Conservation (phyloP, 164 flowering plant genomes). For the Warburgia ugandensis region DNA sequence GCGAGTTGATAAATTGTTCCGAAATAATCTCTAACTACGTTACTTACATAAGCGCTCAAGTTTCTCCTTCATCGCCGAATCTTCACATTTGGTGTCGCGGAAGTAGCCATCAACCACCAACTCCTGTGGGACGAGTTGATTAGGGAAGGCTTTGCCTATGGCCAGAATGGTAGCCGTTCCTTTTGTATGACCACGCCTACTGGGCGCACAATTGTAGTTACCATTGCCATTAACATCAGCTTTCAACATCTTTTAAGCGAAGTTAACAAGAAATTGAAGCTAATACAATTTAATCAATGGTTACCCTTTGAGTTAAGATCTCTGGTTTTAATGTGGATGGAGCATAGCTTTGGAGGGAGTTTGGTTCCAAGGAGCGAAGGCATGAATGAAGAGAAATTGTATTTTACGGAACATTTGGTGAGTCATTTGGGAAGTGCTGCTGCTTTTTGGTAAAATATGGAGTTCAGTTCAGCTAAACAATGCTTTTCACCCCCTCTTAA, state of each 20-base stretch:
- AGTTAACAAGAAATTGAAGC: background rate
- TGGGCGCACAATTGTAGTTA: background rate
- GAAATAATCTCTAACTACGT: background rate
- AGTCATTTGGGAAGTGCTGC: no score
- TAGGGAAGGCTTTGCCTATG: conserved; percentile 60
- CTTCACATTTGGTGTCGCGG: conserved; percentile 56
- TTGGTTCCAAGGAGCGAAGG: conserved; percentile 27
- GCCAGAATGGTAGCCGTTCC: conserved; percentile 60
- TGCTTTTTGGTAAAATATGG: no score
- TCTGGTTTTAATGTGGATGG: conserved; percentile 5
- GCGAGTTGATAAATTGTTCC: background rate
- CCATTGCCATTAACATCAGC: conserved; percentile 11
- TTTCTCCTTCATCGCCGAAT: conserved; percentile 49
- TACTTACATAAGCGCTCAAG: conserved; percentile 56
- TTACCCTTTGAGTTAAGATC: background rate
- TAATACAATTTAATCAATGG: background rate
- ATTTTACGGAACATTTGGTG: conserved; percentile 3
- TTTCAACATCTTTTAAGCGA: conserved; percentile 21
- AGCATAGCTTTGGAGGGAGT: conserved; percentile 25
- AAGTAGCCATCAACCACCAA: conserved; percentile 52
- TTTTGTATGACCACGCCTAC: conserved; percentile 8
- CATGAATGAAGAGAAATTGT: conserved; percentile 17
- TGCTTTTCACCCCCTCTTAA: no score
- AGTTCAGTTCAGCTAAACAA: no score
- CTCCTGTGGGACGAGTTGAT: conserved; percentile 52